These are phyloP conservation scores for Limonium bicolor DNA, from an alignment of 148 eudicot genomes.

Conservation along the genomic window DNA sequence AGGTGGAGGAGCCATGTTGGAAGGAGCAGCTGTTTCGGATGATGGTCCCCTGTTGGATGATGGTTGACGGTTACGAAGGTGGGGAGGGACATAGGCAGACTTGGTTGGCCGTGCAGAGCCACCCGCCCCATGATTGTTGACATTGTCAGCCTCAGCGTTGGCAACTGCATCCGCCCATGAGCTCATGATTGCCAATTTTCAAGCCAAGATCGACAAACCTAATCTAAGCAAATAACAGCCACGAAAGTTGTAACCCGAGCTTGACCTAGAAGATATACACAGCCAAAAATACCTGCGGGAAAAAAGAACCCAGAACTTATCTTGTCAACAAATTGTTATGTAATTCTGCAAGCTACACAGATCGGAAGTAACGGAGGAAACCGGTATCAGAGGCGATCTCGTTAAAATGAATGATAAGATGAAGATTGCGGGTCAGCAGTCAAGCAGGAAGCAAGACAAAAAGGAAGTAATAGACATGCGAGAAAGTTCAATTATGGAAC, in stretches of 20 bases:
- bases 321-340: too few species aligned
- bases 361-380: too few species aligned
- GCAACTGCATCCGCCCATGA: constrained; percentile 75
- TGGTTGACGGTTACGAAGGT: constrained; percentile 43
- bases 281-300: not conserved
- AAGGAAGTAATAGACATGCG: too few species aligned
- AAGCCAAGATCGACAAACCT: not conserved
- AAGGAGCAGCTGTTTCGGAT: constrained; percentile 9
- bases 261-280: not conserved
- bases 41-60: constrained; percentile 12
- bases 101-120: constrained; percentile 29
- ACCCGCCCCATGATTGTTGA: constrained; percentile 12
- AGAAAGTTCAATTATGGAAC: too few species aligned
- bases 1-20: constrained; percentile 9
- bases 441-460: too few species aligned
- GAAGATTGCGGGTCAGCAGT: too few species aligned
- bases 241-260: not conserved
- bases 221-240: constrained; percentile 1
- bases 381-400: too few species aligned
- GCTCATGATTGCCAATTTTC: constrained; percentile 25
- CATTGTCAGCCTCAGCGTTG: constrained; percentile 27
- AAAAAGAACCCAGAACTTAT: not conserved
- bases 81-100: constrained; percentile 71
- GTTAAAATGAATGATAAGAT: too few species aligned
- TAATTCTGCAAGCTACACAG: not conserved